Base-by-base conservation (phyloP, 148 eudicot species). In the Chenopodium berlandieri region DNA sequence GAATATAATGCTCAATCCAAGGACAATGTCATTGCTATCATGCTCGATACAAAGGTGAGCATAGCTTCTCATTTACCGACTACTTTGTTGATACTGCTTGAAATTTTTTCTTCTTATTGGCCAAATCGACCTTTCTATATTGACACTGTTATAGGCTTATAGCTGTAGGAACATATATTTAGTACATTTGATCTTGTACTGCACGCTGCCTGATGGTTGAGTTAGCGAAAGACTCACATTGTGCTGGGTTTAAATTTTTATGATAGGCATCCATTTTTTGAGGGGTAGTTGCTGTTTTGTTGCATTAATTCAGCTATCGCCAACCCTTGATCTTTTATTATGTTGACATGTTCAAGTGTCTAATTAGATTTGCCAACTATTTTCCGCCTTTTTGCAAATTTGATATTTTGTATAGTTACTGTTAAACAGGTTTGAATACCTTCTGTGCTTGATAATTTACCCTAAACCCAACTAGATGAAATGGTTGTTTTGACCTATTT, bases 41-140 rank as follows among this genome's bases (percentile, higher is more conserved):
- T 96, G 99, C 93, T 96, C 23, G 99, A 96, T 86, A 96, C 99
- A 16, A 96, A 96, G 98, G 99, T 83, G 76, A 7, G 66, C n/a
- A 79, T 79, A 50, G 81, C 17, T 83, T 85, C 27, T 48, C 70
- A 4, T 66, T 23, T 80, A 34, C 78, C 13, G 67, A 30, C 56
- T 69, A 58, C 50, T 64, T 71, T 23, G 25, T 60, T 31, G 0
- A 40, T 60, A 5, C 25, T 68, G 40, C 34, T 58, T 13, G 7
- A 11, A 37, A 9, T 13, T 56, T 32, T 37, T 71, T 7, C 27
- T 66, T 65, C 34, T 76, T n/a, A 23, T n/a, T 22, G 32, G 20
- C 54, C 16, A 48, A 48, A 11, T 48, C 3, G 12, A 48, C 52
- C 52, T 48, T 48, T 47, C 64, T 46, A 22, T n/a, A 50, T 71